Conservation (phyloP, 2,329 filamentous ascomycete genomes). For the Colletotrichum simmondsii region DNA sequence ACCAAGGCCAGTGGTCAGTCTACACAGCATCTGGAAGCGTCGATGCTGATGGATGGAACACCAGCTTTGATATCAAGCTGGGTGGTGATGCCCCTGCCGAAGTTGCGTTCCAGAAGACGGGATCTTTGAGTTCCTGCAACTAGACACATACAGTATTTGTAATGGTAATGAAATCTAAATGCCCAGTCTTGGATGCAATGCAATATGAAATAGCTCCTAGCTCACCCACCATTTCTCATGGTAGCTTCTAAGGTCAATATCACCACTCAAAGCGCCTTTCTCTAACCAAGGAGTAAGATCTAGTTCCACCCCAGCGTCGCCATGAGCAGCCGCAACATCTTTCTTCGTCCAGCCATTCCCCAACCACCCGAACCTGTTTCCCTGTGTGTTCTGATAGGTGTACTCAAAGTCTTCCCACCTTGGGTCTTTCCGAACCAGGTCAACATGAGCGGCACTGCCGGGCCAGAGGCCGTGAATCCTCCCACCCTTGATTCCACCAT, state of each 20-base stretch:
- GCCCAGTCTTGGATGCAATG: background rate
- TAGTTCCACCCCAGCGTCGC: background rate
- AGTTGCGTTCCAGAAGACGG: slow-evolving; percentile 19
- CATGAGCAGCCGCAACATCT: slow-evolving; percentile 49
- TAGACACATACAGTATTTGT: background rate
- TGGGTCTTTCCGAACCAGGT: slow-evolving; percentile 63
- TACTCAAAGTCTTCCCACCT: slow-evolving; percentile 68
- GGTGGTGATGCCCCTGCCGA: slow-evolving; percentile 21
- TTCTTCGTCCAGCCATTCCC: slow-evolving; percentile 74
- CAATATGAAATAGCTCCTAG: background rate
- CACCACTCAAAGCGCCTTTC: background rate
- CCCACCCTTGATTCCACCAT: slow-evolving; percentile 70
- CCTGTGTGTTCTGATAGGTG: slow-evolving; percentile 53
- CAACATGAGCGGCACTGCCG: slow-evolving; percentile 72
- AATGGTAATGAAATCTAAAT: background rate
- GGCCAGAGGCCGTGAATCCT: slow-evolving; percentile 78
- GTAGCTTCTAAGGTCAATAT: background rate
- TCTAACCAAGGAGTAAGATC: background rate
- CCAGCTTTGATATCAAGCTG: slow-evolving; percentile 28
- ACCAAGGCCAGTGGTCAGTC: slow-evolving; percentile 18
- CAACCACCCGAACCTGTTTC: slow-evolving; percentile 68
- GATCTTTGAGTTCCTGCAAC: slow-evolving; percentile 1
- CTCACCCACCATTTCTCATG: background rate
- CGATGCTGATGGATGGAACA: slow-evolving; percentile 12
- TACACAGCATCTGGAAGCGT: slow-evolving; percentile 18